phyloP scores from a whole-genome alignment of 345 rosid species.

The Syzygium aromaticum region DNA sequence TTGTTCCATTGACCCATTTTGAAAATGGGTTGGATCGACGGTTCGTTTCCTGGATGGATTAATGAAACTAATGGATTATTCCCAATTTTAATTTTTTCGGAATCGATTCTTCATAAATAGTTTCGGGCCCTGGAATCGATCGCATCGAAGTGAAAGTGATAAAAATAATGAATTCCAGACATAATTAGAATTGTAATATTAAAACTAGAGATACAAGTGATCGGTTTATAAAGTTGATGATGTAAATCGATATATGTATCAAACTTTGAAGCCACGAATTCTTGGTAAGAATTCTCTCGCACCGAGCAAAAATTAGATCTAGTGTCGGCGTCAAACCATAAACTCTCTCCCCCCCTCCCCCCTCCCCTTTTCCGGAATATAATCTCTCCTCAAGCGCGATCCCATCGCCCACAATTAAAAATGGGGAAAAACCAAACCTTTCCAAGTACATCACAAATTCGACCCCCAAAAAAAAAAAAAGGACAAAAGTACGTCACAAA shows the following conservation, averaged over 20 bases:
- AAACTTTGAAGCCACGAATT: fast-evolving
- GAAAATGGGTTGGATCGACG: too few relatives aligned
- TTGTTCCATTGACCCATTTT: too few relatives aligned
- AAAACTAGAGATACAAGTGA: not conserved
- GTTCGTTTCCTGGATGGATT: too few relatives aligned
- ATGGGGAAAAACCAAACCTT: not conserved
- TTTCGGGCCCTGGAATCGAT: too few relatives aligned
- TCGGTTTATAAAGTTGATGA: not conserved
- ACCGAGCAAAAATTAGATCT: not conserved
- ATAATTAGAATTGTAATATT: not conserved
- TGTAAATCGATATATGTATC: not conserved
- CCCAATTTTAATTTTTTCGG: too few relatives aligned
- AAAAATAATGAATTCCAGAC: not conserved
- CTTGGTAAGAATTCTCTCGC: not conserved
- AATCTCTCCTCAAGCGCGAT: not conserved
- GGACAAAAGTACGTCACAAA: not conserved
- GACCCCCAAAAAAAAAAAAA: too few relatives aligned
- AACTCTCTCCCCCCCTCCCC: not conserved
- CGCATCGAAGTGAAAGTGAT: fast-evolving
- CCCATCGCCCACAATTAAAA: too few relatives aligned
- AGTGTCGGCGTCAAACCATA: not conserved
- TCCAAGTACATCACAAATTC: not conserved
- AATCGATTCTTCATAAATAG: fast-evolving
- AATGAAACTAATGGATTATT: too few relatives aligned
- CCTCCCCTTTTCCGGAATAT: not conserved